These are phyloP conservation scores for Rubroboletus pulcherrimus DNA, from an alignment of 768 basidiomycete genomes.

Conservation along the genomic window DNA sequence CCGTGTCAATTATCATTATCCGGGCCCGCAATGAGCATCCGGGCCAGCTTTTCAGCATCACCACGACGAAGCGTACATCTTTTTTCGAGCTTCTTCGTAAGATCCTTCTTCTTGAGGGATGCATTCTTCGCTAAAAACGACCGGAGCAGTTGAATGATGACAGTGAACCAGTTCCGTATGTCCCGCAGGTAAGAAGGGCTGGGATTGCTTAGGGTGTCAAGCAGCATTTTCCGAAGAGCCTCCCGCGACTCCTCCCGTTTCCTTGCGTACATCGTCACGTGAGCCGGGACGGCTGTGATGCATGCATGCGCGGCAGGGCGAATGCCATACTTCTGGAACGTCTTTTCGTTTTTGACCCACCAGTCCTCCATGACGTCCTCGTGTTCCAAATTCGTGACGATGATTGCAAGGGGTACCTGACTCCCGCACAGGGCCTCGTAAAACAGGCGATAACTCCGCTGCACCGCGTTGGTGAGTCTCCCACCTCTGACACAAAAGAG, in stretches of 20 bases:
- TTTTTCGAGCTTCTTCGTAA: not conserved
- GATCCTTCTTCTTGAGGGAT: not conserved
- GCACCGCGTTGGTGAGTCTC: slow-evolving; percentile 3
- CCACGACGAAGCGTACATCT: not conserved
- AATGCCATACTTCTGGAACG: not conserved
- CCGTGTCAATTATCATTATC: not conserved
- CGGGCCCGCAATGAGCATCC: not conserved
- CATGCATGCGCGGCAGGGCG: slow-evolving; percentile 7
- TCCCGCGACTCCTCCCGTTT: slow-evolving; percentile 1
- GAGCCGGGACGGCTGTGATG: slow-evolving; percentile 2
- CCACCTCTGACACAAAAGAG: slow-evolving; percentile 11
- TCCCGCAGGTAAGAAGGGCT: not conserved
- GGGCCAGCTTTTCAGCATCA: not conserved
- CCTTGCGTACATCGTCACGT: not conserved
- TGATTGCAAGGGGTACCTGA: slow-evolving; percentile 8
- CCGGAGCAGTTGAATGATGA: not conserved
- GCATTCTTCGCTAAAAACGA: not conserved
- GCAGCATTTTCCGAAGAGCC: not conserved
- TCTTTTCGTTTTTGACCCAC: slow-evolving; percentile 8
- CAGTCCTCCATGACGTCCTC: slow-evolving; percentile 9
- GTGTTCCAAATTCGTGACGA: slow-evolving; percentile 9
- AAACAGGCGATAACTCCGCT: slow-evolving; percentile 14
- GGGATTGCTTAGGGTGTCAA: not conserved
- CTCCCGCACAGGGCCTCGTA: slow-evolving; percentile 8
- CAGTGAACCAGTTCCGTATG: not conserved